A percentile compares a stretch with the other conserved stretches of the same genome.
These are phyloP conservation scores for Limnanthes douglasii DNA, from an alignment of 345 rosid species.

Conservation along the genomic window DNA sequence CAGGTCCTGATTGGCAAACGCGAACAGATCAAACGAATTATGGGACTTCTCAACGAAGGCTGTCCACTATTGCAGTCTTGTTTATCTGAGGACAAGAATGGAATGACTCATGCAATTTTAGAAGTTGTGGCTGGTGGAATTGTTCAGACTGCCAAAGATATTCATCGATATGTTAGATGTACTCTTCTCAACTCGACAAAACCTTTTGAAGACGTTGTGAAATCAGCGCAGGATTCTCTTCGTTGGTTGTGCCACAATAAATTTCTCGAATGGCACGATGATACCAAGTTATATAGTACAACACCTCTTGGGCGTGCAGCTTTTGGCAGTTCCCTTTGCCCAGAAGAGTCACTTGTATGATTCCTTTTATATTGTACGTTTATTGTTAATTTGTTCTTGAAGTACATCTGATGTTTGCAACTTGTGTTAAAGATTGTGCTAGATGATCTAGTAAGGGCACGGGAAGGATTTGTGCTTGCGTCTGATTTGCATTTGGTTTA, in stretches of 20 bases:
- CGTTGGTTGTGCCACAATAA: conserved; percentile 87
- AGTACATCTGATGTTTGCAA: conserved; percentile 7
- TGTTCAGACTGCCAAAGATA: conserved; percentile 85
- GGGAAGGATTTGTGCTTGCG: conserved; percentile 94
- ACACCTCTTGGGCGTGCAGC: conserved; percentile 95
- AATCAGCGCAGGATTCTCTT: conserved; percentile 97
- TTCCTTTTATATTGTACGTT: conserved; percentile 7
- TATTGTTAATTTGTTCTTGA: conserved; percentile 2
- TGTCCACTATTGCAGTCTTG: conserved; percentile 89
- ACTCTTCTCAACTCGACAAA: conserved; percentile 94
- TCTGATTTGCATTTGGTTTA: conserved; percentile 94
- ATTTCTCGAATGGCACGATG: conserved; percentile 93
- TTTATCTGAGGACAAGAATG: conserved; percentile 94
- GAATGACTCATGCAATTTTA: conserved; percentile 98
- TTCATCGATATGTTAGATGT: conserved; percentile 90
- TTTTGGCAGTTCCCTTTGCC: conserved; percentile 97
- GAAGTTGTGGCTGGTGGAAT: conserved; percentile 98
- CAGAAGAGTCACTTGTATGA: conserved; percentile 91
- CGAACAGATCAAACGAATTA: conserved; percentile 73
- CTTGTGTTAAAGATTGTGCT: conserved; percentile 61
- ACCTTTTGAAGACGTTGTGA: conserved; percentile 86
- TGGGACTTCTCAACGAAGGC: conserved; percentile 62
- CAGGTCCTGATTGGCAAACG: conserved; percentile 85
- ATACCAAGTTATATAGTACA: conserved; percentile 66
- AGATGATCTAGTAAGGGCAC: conserved; percentile 92